Evolutionary conservation across 2,329 filamentous ascomycete genomes (phyloP), one percentile per base, ranked within the genome.

Genomic region (Xylariaceae sp.): DNA sequence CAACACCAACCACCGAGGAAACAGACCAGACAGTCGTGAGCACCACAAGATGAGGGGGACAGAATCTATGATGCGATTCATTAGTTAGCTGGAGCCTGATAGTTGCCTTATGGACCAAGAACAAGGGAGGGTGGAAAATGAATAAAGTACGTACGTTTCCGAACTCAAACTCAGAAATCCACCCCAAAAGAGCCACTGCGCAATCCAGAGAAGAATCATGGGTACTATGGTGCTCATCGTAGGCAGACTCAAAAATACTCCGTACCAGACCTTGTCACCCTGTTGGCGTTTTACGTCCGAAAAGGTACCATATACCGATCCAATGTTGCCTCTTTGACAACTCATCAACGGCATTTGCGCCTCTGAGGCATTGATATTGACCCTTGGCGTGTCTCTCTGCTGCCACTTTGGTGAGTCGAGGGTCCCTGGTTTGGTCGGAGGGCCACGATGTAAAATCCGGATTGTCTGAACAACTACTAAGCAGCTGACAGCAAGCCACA

Each of bases 191-290:
- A 45, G 43, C 43, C 43, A 45, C 33, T 45, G 43, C 22, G 43
- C 43, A 40, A 45, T 32, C 43, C 43, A 45, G 22, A 45, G 43
- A 21, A 43, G 41, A 32, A 45, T 37, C 37, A 45, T 35, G 37
- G 27, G 12, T 17, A 40, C 27, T n/a, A n/a, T n/a, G 17, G 36
- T 33, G 21, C 25, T 20, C 20, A 22, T 29, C 16, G n/a, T 6
- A 19, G 10, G 36, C 16, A 36, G 29, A 10, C 2, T 32, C 32
- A 36, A 11, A 22, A 23, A 20, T 36, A 19, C 14, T 32, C 40
- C 35, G 6, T 23, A 22, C 11, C 21, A 37, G 29, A 33, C 37
- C 37, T 4, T 3, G 5, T 45, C 16, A 17, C 37, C 27, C 14
- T 40, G 29, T n/a, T n/a, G n/a, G n/a, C n/a, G n/a, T 27, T 14